Evolutionary conservation across 208 protist species (phyloP).

Genomic region (Blechomonas ayalai): DNA sequence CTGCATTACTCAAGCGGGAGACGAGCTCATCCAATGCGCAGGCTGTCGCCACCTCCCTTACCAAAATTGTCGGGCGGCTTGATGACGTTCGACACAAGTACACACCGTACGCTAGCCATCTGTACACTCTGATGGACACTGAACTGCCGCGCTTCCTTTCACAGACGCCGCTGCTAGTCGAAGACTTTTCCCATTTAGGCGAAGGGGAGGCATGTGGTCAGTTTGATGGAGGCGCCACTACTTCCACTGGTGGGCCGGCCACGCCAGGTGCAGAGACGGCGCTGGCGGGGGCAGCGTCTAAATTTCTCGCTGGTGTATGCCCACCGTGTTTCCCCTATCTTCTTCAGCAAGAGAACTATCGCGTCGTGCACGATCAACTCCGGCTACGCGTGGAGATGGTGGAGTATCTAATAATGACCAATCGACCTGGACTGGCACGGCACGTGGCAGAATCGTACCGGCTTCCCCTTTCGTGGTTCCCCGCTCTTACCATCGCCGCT

Average conservation of each 20-base stretch:
- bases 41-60: constrained; percentile 54
- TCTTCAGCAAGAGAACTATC: constrained; percentile 38
- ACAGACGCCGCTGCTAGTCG: constrained; percentile 31
- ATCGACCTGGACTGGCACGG: constrained; percentile 33
- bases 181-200: not conserved
- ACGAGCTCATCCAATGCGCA: constrained; percentile 24
- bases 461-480: constrained; percentile 70
- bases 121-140: constrained; percentile 19
- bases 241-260: not conserved
- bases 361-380: constrained; percentile 28
- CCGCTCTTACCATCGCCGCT: constrained; percentile 21
- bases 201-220: not conserved
- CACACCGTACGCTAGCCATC: constrained; percentile 16
- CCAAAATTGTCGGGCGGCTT: constrained; percentile 57
- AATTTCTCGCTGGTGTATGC: constrained; percentile 39
- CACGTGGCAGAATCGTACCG: constrained; percentile 55
- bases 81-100: constrained; percentile 50
- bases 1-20: constrained; percentile 59
- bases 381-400: constrained; percentile 71
- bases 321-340: constrained; percentile 41
- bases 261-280: not conserved
- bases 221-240: not conserved
- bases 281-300: constrained; percentile 1
- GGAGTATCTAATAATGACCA: constrained; percentile 71
- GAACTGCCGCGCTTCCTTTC: constrained; percentile 44